A percentile compares a stretch with the other conserved stretches of the same genome.
These are phyloP conservation scores for Aspergillus persii DNA, from an alignment of 2,329 filamentous ascomycete species.

Conservation along the genomic window DNA sequence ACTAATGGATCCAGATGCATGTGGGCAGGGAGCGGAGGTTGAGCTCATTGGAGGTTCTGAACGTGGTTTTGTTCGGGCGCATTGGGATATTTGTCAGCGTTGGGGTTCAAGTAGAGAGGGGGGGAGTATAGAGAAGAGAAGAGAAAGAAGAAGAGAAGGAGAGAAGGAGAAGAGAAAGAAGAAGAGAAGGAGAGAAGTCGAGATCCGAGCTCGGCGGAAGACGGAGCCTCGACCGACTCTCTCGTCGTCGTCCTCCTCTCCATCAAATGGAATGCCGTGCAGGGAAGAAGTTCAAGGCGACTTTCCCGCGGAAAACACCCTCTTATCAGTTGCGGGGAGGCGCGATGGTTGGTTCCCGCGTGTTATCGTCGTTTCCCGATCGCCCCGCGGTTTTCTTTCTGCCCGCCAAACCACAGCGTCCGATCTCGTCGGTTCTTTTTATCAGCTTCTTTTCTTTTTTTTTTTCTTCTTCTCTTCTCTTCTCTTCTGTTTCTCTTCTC, in stretches of 20 bases:
- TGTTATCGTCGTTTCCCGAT: conserved; percentile 23
- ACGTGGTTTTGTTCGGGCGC: not conserved
- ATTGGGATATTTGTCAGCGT: not conserved
- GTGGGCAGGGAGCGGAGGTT: not conserved
- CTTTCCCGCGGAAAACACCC: conserved; percentile 18
- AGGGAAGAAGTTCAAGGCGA: not conserved
- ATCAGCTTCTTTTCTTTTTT: not conserved
- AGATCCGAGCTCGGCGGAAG: no score
- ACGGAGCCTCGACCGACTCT: no score
- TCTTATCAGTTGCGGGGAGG: conserved; percentile 6
- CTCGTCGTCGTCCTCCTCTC: no score
- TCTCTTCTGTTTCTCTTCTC: not conserved
- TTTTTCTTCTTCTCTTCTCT: conserved; percentile 5
- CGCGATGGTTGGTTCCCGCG: not conserved
- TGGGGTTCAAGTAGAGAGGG: no score
- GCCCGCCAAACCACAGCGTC: not conserved
- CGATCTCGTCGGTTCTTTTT: conserved; percentile 2
- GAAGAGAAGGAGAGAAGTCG: not conserved
- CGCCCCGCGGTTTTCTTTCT: conserved; percentile 17
- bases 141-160: not conserved
- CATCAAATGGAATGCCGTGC: no score
- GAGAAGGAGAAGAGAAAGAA: not conserved
- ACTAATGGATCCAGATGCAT: not conserved
- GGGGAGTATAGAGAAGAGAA: no score
- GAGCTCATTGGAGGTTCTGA: not conserved